Evolutionary conservation across 1,284 basidiomycete genomes (phyloP), one percentile per base, ranked within the genome.

Genomic region (Ustilago bromivora): DNA sequence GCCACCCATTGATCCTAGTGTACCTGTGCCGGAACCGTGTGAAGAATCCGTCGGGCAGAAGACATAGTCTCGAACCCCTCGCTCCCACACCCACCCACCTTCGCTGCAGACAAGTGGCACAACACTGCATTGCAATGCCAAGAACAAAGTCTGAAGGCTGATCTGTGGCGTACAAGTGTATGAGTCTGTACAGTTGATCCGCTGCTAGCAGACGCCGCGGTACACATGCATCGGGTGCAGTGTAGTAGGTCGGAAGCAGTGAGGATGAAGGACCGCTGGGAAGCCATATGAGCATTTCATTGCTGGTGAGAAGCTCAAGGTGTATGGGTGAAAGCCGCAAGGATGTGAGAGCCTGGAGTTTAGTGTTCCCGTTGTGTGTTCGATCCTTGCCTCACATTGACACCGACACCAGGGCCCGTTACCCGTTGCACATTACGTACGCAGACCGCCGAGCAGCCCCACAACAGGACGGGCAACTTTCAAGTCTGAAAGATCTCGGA

Each of bases 21-120:
- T 74, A 2, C 82, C 84, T 11, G 66, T 79, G 5, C 84, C 84
- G 12, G 61, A 66, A 41, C 69, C 73, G 5, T 85, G 84, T 57
- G 63, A 75, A 10, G 53, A 72, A 19, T 52, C 71, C 12, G 17
- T 53, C 1, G 49, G 32, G n/a, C 79, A 74, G 32, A 75, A 28
- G 32, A 19, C 17, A 7, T 59, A 41, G 19, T 8, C 12, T 51
- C n/a, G 31, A 11, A 35, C 19, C 43, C 7, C 43, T 17, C 43
- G 15, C 43, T 46, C n/a, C 19, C n/a, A 7, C 13, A 7, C 19
- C 11, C 6, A 19, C 43, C 17, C 19, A 7, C 8, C 43, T 19
- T 19, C 7, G n/a, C 3, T 46, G n/a, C n/a, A n/a, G 38, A 40
- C 60, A 51, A n/a, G 28, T 7, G 13, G 15, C 19, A 4, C 51